A percentile compares a stretch with the other conserved stretches of the same genome.
phyloP scores from a whole-genome alignment of 129 eudicot genomes.

The Smallanthus sonchifolius region DNA sequence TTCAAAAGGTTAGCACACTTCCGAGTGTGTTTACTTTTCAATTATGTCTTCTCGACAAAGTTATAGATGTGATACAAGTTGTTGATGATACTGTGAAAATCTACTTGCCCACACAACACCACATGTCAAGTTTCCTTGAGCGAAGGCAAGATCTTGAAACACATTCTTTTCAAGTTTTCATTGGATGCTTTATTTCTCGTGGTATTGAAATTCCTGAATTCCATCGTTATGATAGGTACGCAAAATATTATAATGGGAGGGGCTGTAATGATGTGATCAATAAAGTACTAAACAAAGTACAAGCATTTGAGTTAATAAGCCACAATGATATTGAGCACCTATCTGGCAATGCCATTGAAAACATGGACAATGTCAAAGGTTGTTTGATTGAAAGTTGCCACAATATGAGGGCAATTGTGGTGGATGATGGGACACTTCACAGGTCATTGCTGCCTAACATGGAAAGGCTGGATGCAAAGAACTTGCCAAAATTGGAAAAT shows the following conservation, averaged over 20 bases:
- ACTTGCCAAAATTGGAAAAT: conserved; percentile 13
- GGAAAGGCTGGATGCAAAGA: conserved; percentile 26
- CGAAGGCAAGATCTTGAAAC: conserved; percentile 15
- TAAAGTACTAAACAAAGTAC: conserved; percentile 12
- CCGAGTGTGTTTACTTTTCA: conserved; percentile 16
- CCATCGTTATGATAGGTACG: conserved; percentile 23
- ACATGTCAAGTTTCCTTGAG: conserved; percentile 16
- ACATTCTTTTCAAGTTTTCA: conserved; percentile 25
- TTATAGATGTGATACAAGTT: conserved; percentile 28
- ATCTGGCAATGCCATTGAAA: neutral
- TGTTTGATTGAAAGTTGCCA: conserved; percentile 25
- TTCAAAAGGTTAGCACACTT: conserved; percentile 18
- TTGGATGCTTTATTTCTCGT: conserved; percentile 22
- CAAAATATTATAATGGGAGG: conserved; percentile 22
- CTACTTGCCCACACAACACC: conserved; percentile 16
- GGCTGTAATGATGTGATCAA: conserved; percentile 1
- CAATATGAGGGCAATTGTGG: conserved; percentile 11
- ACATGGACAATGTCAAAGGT: conserved; percentile 25
- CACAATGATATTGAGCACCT: conserved; percentile 26
- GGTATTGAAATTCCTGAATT: conserved; percentile 19
- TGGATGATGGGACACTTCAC: neutral
- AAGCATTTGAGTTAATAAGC: conserved; percentile 21
- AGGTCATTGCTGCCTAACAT: conserved; percentile 20
- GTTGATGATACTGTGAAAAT: conserved; percentile 21
- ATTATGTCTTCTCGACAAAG: conserved; percentile 12